Conservation (phyloP, 805 yeast species). For the Nakazawaea ernobii region DNA sequence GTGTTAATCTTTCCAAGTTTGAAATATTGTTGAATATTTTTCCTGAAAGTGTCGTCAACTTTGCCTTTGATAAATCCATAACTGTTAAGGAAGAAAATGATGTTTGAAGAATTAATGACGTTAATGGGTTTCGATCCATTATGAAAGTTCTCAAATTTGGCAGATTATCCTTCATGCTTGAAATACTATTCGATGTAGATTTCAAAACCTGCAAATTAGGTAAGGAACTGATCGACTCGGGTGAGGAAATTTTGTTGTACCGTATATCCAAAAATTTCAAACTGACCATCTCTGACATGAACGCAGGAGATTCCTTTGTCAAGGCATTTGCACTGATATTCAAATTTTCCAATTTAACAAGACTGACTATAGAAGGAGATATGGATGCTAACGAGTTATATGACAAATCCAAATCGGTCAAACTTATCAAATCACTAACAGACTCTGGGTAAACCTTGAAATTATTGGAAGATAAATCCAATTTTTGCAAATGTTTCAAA, state of each 20-base stretch:
- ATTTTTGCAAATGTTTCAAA: conserved; percentile 44
- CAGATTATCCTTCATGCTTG: conserved; percentile 60
- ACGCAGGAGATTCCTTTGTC: conserved; percentile 42
- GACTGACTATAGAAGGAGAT: conserved; percentile 55
- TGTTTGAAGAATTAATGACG: conserved; percentile 52
- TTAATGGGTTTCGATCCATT: conserved; percentile 79
- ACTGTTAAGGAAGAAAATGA: conserved; percentile 57
- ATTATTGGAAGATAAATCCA: conserved; percentile 79
- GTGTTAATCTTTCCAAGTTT: conserved; percentile 61
- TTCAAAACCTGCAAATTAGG: conserved; percentile 66
- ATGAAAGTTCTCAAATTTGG: conserved; percentile 62
- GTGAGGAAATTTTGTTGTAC: conserved; percentile 54
- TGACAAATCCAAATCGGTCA: conserved; percentile 70
- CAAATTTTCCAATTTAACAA: conserved; percentile 59
- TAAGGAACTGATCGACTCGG: conserved; percentile 50
- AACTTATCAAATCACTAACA: conserved; percentile 49
- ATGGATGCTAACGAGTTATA: conserved; percentile 64
- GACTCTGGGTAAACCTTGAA: conserved; percentile 60
- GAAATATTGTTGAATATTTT: conserved; percentile 57
- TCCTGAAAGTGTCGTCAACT: conserved; percentile 66
- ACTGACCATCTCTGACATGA: conserved; percentile 45
- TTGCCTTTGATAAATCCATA: conserved; percentile 76
- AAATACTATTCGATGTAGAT: conserved; percentile 70
- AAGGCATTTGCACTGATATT: conserved; percentile 72
- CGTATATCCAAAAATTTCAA: conserved; percentile 73